Evolutionary conservation across 2,329 filamentous ascomycete species (phyloP).

Genomic region (Alternaria rosae): DNA sequence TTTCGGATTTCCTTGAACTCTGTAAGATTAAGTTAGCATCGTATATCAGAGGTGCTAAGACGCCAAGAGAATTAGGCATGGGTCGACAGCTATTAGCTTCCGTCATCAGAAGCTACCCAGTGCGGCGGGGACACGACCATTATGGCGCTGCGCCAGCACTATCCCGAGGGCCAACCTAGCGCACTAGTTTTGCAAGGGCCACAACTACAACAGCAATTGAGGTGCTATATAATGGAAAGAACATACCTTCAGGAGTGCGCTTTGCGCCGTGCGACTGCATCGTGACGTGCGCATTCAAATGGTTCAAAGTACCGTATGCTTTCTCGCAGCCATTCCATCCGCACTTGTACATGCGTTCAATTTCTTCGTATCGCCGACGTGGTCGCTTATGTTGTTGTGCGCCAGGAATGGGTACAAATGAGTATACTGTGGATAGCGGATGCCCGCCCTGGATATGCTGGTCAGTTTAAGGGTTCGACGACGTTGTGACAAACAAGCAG

Average conservation of each 20-base stretch:
- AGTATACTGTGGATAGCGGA: slow-evolving; percentile 82
- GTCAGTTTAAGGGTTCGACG: slow-evolving; percentile 14
- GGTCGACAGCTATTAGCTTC: slow-evolving; percentile 54
- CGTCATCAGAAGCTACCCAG: slow-evolving; percentile 53
- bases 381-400: slow-evolving; percentile 97
- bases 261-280: slow-evolving; percentile 98
- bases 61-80: slow-evolving; percentile 50
- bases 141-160: slow-evolving; percentile 58
- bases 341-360: slow-evolving; percentile 99
- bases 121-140: slow-evolving; percentile 62
- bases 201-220: slow-evolving; percentile 28
- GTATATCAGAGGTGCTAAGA: slow-evolving; percentile 34
- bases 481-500: neutral
- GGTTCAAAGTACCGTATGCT: slow-evolving; percentile 96
- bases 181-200: slow-evolving; percentile 38
- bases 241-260: slow-evolving; percentile 94
- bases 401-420: slow-evolving; percentile 95
- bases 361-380: slow-evolving; percentile 92
- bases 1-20: slow-evolving; percentile 99
- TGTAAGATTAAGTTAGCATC: slow-evolving; percentile 57
- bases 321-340: slow-evolving; percentile 99
- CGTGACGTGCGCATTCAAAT: slow-evolving; percentile 96
- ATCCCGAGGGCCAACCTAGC: slow-evolving; percentile 45
- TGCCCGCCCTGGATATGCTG: slow-evolving; percentile 55
- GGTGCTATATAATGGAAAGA: slow-evolving; percentile 18